Conservation (phyloP, 805 yeast genomes). For the Yamadazyma insecticola region DNA sequence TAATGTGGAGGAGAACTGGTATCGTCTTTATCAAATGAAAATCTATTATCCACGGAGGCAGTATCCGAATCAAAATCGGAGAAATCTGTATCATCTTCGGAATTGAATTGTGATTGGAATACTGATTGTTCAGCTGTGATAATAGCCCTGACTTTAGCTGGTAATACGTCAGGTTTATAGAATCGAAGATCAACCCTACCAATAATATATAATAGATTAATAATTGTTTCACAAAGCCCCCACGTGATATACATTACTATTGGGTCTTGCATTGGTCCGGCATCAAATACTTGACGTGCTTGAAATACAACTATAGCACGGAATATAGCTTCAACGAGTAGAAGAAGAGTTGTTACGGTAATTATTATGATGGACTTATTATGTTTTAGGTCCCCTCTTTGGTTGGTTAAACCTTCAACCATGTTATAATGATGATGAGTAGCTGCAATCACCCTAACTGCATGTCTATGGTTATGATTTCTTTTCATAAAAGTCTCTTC, state of each 20-base stretch:
- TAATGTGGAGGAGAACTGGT: slow-evolving; percentile 4
- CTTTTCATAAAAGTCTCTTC: slow-evolving; percentile 41
- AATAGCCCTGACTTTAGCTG: slow-evolving; percentile 29
- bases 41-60: too few species aligned
- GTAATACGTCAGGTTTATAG: slow-evolving; percentile 65
- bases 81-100: slow-evolving; percentile 19
- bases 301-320: slow-evolving; percentile 47
- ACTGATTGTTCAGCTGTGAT: slow-evolving; percentile 36
- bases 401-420: slow-evolving; percentile 27
- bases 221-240: slow-evolving; percentile 60
- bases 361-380: slow-evolving; percentile 47
- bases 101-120: too few species aligned
- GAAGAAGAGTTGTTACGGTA: slow-evolving; percentile 40
- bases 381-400: slow-evolving; percentile 43
- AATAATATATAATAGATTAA: slow-evolving; percentile 49
- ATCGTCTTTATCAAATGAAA: too few species aligned
- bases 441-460: slow-evolving; percentile 58
- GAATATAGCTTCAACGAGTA: slow-evolving; percentile 46
- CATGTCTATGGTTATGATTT: slow-evolving; percentile 44
- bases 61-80: slow-evolving; percentile 7
- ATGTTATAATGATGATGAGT: slow-evolving; percentile 38
- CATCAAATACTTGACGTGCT: slow-evolving; percentile 11
- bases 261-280: slow-evolving; percentile 32
- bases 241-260: slow-evolving; percentile 62
- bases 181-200: slow-evolving; percentile 71